Conservation (phyloP, 23 red algal species). For the Gracilaria domingensis region DNA sequence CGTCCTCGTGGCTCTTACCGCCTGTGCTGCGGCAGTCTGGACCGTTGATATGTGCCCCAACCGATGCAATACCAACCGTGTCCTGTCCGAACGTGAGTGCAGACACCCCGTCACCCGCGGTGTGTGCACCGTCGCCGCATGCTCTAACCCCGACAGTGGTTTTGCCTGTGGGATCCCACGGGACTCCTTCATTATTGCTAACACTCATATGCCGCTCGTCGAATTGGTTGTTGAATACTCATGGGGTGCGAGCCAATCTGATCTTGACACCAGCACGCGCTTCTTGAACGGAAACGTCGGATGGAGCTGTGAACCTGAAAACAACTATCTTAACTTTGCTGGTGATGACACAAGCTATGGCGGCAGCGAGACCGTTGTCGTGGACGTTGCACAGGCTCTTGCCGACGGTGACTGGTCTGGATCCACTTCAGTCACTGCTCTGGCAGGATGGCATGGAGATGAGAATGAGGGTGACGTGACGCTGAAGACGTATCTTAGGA, state of each 20-base stretch:
- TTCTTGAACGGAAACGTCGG: constrained; percentile 47
- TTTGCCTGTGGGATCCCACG: not conserved
- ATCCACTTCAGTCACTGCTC: constrained; percentile 16
- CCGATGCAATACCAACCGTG: constrained; percentile 2
- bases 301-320: not conserved
- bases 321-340: not conserved
- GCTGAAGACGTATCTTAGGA: not conserved
- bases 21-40: not conserved
- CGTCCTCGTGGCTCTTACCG: not conserved
- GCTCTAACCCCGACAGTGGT: not conserved
- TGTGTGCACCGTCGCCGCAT: not conserved
- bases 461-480: constrained; percentile 21
- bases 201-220: not conserved
- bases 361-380: constrained; percentile 2
- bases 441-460: constrained; percentile 12
- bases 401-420: not conserved
- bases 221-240: constrained; percentile 25
- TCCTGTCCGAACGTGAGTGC: no score
- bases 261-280: constrained; percentile 33
- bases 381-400: not conserved
- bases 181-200: constrained; percentile 9
- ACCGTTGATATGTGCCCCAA: constrained; percentile 13
- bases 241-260: no score
- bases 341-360: constrained; percentile 26
- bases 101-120: no score